Evolutionary conservation across 1,284 basidiomycete species (phyloP).

Genomic region (Boletellus deceptivus): DNA sequence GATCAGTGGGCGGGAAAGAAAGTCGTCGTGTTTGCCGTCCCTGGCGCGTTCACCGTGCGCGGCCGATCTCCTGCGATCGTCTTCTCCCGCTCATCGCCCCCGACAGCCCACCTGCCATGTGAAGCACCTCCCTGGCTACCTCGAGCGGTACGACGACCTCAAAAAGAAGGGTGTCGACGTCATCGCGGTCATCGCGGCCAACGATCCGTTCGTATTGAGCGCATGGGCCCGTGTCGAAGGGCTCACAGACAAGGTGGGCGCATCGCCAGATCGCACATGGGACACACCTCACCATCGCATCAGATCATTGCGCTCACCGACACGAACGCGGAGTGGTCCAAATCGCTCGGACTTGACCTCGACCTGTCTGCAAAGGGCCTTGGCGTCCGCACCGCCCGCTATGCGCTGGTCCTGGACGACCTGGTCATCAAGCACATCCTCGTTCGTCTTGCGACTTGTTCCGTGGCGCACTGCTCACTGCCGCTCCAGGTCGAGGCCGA

Average conservation of each 20-base stretch:
- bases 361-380: conserved; percentile 58
- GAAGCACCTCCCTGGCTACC: conserved; percentile 70
- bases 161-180: conserved; percentile 74
- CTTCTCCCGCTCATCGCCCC: not conserved
- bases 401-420: conserved; percentile 70
- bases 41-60: conserved; percentile 76
- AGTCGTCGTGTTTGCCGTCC: conserved; percentile 75
- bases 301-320: conserved; percentile 71
- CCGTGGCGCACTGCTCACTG: not conserved
- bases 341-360: conserved; percentile 55
- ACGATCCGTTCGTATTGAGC: conserved; percentile 78
- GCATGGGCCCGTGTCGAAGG: conserved; percentile 72
- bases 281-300: not conserved
- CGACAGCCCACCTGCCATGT: conserved; percentile 68
- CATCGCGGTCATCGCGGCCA: conserved; percentile 67
- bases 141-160: conserved; percentile 64
- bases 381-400: conserved; percentile 67
- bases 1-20: conserved; percentile 82
- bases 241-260: conserved; percentile 65
- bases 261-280: not conserved
- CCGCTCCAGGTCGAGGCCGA: conserved; percentile 44
- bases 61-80: conserved; percentile 4
- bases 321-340: conserved; percentile 62
- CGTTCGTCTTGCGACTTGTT: conserved; percentile 37
- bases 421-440: conserved; percentile 64